Conservation (phyloP, 192 early-diverging fungal species). For the Entomortierella chlamydospora region DNA sequence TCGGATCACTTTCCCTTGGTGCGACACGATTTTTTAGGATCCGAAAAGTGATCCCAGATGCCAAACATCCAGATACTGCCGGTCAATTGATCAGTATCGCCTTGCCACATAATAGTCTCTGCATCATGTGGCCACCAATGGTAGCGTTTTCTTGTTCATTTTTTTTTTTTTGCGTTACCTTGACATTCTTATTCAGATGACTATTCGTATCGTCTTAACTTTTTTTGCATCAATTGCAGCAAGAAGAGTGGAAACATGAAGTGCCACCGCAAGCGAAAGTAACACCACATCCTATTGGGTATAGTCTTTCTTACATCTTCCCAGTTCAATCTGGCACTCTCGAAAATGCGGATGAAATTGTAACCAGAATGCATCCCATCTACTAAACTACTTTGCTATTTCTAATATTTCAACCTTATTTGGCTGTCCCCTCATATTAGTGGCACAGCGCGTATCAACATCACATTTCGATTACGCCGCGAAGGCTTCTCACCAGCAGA, state of each 20-base stretch:
- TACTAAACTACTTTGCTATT: not conserved
- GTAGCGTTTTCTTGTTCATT: not conserved
- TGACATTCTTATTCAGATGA: no score
- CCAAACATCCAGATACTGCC: slow-evolving; percentile 34
- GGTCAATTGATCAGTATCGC: slow-evolving; percentile 54
- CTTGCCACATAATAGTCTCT: slow-evolving; percentile 56
- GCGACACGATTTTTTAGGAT: slow-evolving; percentile 58
- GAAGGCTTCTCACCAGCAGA: slow-evolving; percentile 50
- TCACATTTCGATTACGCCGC: slow-evolving; percentile 53
- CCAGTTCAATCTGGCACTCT: not conserved
- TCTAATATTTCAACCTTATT: not conserved
- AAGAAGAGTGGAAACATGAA: slow-evolving; percentile 60
- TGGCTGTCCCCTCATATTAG: not conserved
- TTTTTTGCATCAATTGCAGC: no score
- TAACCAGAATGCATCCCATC: not conserved
- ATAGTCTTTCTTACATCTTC: no score
- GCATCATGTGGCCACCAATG: slow-evolving; percentile 60
- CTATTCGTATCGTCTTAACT: no score
- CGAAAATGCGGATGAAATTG: not conserved
- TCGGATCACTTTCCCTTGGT: slow-evolving; percentile 56
- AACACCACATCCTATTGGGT: slow-evolving; percentile 52
- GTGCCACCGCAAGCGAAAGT: slow-evolving; percentile 38
- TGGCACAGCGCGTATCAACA: slow-evolving; percentile 54
- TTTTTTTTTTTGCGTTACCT: not conserved
- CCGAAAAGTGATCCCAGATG: slow-evolving; percentile 49